Evolutionary conservation across 345 rosid genomes (phyloP), one percentile per base, ranked within the genome.

Genomic region (Noccaea caerulescens): DNA sequence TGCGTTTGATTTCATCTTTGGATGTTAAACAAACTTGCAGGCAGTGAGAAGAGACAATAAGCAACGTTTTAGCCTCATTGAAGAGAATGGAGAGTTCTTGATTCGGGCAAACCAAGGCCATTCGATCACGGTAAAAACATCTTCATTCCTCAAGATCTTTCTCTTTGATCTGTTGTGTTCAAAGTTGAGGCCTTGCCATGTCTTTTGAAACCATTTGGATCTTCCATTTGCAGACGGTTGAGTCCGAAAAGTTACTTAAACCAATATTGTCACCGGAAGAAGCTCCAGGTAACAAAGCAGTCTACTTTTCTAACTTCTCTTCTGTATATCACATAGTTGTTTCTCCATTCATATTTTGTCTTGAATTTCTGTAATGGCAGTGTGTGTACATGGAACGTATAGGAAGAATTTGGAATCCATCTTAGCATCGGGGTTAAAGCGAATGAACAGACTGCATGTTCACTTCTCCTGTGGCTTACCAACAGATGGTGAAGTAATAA

Each of bases 41-140:
- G 96, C 91, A 36, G 97, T 88, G 53, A 79, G 92, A 77, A 87
- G 64, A 72, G 97, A 93, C 76, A 93, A 85, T 62, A 93, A 92
- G 75, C 97, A 88, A 75, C 81, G 98, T 14, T 84, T 93, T 67
- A 80, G 91, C 61, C 92, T 93, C 11, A 32, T 84, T 16, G 96
- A 87, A 75, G 98, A 90, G 71, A 79, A 84, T 16, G 94, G 85
- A 10, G 92, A 87, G 77, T 85, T 88, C 79, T 69, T 85, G 50
- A 86, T 91, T 36, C 97, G 94, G 33, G 98, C 97, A 56, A 93
- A 93, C 79, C 98, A 91, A 85, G 98, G 98, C 43, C 98, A 93
- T 73, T 82, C 98, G 0, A 63, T 93, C 54, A 76, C 72, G 84
- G 94, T 90, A 1, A 20, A 1, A 20, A 11, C 16, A 55, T 58